Conservation (phyloP, 192 early-diverging fungal genomes). For the Coemansia asiatica region DNA sequence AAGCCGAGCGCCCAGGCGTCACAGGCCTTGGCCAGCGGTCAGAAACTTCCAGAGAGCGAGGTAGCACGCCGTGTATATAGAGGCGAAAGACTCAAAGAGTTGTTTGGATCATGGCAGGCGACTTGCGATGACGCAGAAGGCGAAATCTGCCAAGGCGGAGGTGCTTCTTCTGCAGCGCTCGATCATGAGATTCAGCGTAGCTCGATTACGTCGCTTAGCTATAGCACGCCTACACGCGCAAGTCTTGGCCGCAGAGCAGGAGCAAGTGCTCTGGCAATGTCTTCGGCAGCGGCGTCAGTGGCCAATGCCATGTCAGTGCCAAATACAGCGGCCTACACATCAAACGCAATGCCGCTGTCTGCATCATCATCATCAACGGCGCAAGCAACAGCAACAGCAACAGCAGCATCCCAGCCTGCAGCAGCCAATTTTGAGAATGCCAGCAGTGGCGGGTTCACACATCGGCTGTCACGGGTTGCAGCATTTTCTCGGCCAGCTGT, state of each 20-base stretch:
- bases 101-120: conserved; percentile 44
- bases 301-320: conserved; percentile 9
- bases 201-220: conserved; percentile 41
- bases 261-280: not conserved
- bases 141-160: not conserved
- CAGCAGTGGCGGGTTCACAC: conserved; percentile 18
- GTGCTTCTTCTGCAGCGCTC: not conserved
- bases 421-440: not conserved
- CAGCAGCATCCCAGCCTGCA: not conserved
- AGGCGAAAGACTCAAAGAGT: conserved; percentile 39
- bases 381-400: not conserved
- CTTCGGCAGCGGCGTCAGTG: conserved; percentile 7
- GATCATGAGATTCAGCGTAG: conserved; percentile 12
- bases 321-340: not conserved
- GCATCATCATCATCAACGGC: not conserved
- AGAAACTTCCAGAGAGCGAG: conserved; percentile 18
- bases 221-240: conserved; percentile 38
- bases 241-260: conserved; percentile 16
- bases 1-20: conserved; percentile 11
- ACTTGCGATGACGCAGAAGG: not conserved
- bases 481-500: not conserved
- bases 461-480: conserved; percentile 21
- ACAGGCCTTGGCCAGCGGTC: not conserved
- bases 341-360: not conserved
- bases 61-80: conserved; percentile 33